Percentiles rank a stretch among this genome's conserved stretches.
Evolutionary conservation across 805 yeast genomes (phyloP).

Genomic region (Scheffersomyces ergatensis): DNA sequence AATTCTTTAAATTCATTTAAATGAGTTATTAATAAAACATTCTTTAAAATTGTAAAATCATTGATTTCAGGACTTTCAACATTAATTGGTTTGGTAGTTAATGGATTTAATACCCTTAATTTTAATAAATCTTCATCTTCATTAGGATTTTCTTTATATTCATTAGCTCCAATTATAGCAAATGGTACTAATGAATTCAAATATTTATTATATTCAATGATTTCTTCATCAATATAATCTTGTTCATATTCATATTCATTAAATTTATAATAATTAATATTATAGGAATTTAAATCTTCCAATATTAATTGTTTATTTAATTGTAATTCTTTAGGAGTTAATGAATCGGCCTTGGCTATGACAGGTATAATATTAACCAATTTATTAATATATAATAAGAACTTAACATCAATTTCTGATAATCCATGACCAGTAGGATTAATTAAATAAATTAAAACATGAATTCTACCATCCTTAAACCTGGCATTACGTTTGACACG

Average conservation of each 20-base stretch:
- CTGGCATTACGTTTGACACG: constrained; percentile 83
- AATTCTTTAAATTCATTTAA: constrained; percentile 84
- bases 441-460: constrained; percentile 49
- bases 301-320: constrained; percentile 70
- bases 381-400: constrained; percentile 38
- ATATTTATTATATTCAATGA: constrained; percentile 62
- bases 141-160: constrained; percentile 42
- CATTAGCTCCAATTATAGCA: constrained; percentile 68
- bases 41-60: constrained; percentile 78
- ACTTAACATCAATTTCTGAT: constrained; percentile 39
- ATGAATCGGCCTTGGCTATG: constrained; percentile 43
- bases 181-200: constrained; percentile 65
- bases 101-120: constrained; percentile 49
- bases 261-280: constrained; percentile 72
- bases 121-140: constrained; percentile 43
- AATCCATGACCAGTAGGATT: constrained; percentile 47
- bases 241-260: constrained; percentile 56
- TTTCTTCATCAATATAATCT: constrained; percentile 57
- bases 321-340: constrained; percentile 45
- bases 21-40: constrained; percentile 77
- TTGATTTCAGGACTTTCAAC: constrained; percentile 71
- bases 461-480: constrained; percentile 81
- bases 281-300: constrained; percentile 71
- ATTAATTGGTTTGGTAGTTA: constrained; percentile 54
- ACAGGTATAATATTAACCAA: constrained; percentile 44